A percentile compares a stretch with the other conserved stretches of the same genome.
Conservation (phyloP, 2,329 filamentous ascomycete species). For the Botrytis byssoidea region DNA sequence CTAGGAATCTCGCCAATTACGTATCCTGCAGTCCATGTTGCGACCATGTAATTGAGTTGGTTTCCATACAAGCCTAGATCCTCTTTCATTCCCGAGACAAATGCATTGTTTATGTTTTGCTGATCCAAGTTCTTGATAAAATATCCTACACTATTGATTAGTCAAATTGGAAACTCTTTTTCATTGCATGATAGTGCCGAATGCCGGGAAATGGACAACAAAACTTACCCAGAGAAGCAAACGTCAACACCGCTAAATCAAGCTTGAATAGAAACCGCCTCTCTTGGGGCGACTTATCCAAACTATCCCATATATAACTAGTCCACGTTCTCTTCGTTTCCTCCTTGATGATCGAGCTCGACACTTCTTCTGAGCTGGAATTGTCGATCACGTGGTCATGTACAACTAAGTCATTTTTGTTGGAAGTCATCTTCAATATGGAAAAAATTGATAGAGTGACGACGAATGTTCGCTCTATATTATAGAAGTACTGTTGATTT, state of each 20-base stretch:
- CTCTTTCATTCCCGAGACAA: conserved; percentile 48
- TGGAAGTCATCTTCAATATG: conserved; percentile 15
- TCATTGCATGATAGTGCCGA: background rate
- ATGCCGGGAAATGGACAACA: background rate
- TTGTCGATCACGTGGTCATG: conserved; percentile 11
- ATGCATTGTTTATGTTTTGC: conserved; percentile 47
- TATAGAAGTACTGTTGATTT: background rate
- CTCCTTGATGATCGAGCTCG: conserved; percentile 19
- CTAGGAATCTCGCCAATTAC: conserved; percentile 51
- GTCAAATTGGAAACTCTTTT: conserved; percentile 6
- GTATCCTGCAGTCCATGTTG: conserved; percentile 45
- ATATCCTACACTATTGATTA: conserved; percentile 41
- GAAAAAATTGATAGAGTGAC: background rate
- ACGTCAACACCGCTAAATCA: conserved; percentile 45
- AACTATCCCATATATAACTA: conserved; percentile 46
- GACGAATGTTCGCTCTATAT: background rate
- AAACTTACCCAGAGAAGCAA: conserved; percentile 19
- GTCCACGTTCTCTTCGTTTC: conserved; percentile 40
- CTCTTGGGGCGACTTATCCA: conserved; percentile 49
- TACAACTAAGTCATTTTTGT: conserved; percentile 9
- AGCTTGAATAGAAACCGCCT: conserved; percentile 50
- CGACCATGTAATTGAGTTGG: conserved; percentile 39
- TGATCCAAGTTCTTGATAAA: conserved; percentile 52
- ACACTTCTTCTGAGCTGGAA: conserved; percentile 3
- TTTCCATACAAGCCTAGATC: conserved; percentile 51